Base-by-base conservation (phyloP, 2,329 filamentous ascomycete species). In the Hypoxylon sp. region DNA sequence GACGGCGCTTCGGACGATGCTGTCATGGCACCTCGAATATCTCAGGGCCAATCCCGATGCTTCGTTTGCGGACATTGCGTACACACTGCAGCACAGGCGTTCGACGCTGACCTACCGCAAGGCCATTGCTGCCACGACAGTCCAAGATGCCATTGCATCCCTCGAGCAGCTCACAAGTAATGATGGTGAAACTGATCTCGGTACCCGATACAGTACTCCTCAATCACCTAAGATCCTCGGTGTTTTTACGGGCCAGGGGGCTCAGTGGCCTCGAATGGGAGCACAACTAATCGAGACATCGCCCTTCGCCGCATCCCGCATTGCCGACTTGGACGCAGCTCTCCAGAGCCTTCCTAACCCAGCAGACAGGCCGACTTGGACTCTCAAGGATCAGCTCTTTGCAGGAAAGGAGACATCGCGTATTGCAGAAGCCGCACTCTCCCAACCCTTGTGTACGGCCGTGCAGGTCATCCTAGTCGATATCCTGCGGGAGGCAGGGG, bases 381-480 rank as follows among this genome's bases (percentile, higher is more conserved):
- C 57, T 0, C 46, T 75, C 1, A 8, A 29, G 9, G 61, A 54
- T 5, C 66, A 73, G 37, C 34, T 54, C 2, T 34, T 25, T 68
- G 9, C 46, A 52, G 12, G 27, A 5, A 53, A 53, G 23, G 47
- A 53, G 1, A 23, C 25, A 2, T 70, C 68, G 1, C 66, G 63
- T 3, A 61, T 75, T 5, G 11, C 8, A 5, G 46, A 63, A 11
- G 69, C 72, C 1, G 39, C 45, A 0, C 11, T 75, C 3, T 71
- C 73, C 0, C 73, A 75, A 21, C 71, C 73, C 0, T 21, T 79
- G 0, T 81, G 78, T 54, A 81, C 80, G 2, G 79, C 78, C 0
- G 23, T 83, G 0, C 81, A 83, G 61, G 70, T 83, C 0, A 70
- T 73, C 2, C 64, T 81, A 0, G 74, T 81, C 0, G 75, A 80